Evolutionary conservation across 352 stramenopile genomes (phyloP).

Genomic region (Poterioochromonas sp.): DNA sequence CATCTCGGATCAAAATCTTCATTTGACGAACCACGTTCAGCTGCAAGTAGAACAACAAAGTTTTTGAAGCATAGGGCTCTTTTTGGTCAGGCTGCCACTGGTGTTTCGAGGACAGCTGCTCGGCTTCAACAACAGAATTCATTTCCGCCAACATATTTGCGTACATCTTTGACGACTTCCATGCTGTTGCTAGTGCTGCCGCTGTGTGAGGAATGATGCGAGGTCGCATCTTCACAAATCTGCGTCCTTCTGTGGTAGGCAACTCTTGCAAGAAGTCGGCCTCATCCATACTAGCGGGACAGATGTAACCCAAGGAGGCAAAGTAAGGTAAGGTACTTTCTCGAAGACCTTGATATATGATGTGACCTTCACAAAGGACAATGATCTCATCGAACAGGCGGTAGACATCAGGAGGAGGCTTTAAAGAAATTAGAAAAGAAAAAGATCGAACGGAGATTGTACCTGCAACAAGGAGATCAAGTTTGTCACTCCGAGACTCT

Average conservation of each 20-base stretch:
- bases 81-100: conserved; percentile 37
- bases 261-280: conserved; percentile 78
- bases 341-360: conserved; percentile 79
- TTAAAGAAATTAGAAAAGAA: conserved; percentile 18
- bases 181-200: conserved; percentile 32
- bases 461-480: conserved; percentile 62
- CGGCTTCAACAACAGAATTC: not conserved
- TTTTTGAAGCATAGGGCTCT: conserved; percentile 34
- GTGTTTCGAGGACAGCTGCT: conserved; percentile 31
- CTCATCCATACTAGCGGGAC: conserved; percentile 53
- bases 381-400: conserved; percentile 90
- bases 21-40: not conserved
- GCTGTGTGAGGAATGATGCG: conserved; percentile 19
- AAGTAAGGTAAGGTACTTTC: conserved; percentile 67
- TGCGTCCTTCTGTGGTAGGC: conserved; percentile 50
- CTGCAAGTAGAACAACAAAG: conserved; percentile 28
- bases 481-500: conserved; percentile 53
- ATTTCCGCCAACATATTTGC: conserved; percentile 6
- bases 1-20: not conserved
- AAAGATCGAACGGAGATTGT: not conserved
- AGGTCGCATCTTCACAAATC: conserved; percentile 45
- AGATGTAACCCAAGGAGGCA: conserved; percentile 55
- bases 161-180: conserved; percentile 1
- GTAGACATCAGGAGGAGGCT: conserved; percentile 81
- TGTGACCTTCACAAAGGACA: conserved; percentile 75